These are phyloP conservation scores for Dryadomyces quercivorus DNA, from an alignment of 2,329 filamentous ascomycete species.

Conservation along the genomic window DNA sequence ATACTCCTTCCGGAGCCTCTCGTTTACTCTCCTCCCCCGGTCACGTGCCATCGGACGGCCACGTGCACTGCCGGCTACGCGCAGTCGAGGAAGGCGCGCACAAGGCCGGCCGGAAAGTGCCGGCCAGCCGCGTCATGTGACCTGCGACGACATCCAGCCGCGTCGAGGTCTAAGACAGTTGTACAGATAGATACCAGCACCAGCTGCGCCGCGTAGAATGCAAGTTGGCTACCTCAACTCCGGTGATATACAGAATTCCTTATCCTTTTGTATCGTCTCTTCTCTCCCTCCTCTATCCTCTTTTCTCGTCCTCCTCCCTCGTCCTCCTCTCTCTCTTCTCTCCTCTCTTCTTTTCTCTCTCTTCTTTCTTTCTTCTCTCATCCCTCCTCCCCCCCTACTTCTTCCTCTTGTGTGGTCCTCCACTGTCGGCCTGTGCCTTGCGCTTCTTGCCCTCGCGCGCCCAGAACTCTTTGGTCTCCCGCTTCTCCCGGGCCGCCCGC, in stretches of 20 bases:
- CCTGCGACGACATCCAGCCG: too few species aligned
- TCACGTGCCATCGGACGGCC: background rate
- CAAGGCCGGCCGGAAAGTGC: too few species aligned
- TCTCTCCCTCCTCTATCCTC: background rate
- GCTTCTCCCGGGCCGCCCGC: slow-evolving; percentile 75
- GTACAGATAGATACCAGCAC: too few species aligned
- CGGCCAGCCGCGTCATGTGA: too few species aligned
- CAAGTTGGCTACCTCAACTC: background rate
- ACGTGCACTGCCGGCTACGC: too few species aligned
- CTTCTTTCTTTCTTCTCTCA: background rate
- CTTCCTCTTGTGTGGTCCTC: slow-evolving; percentile 26
- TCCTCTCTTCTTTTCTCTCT: background rate
- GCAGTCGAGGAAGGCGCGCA: too few species aligned
- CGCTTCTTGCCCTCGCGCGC: slow-evolving; percentile 70
- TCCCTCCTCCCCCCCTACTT: slow-evolving; percentile 12
- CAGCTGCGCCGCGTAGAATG: background rate
- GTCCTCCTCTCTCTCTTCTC: background rate
- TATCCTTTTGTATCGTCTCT: background rate
- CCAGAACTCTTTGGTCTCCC: slow-evolving; percentile 90
- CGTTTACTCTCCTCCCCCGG: background rate
- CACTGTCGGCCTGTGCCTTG: slow-evolving; percentile 26
- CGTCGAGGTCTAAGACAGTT: too few species aligned
- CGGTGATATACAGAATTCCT: background rate
- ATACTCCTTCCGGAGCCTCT: background rate
- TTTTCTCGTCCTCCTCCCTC: too few species aligned